Conservation (phyloP, 306 rosid genomes). For the Cotoneaster glaucophyllus region DNA sequence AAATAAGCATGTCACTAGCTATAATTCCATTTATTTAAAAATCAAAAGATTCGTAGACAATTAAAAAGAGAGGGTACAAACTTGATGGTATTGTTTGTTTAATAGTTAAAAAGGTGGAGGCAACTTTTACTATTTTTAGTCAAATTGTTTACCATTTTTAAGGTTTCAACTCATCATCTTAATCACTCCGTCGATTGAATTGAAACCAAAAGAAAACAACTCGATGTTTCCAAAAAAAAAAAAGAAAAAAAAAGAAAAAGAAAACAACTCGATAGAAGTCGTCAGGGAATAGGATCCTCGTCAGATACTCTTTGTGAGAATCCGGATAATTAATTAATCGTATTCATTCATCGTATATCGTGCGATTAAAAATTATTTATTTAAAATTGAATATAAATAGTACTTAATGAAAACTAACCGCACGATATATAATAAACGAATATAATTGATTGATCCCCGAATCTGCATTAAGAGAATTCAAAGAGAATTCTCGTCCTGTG, state of each 20-base stretch:
- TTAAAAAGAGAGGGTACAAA: too few relatives aligned
- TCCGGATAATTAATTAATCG: fast-evolving
- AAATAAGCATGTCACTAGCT: not conserved
- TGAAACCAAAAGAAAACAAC: not conserved
- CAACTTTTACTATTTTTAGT: conserved; percentile 11
- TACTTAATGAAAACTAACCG: fast-evolving
- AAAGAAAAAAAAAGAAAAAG: too few relatives aligned
- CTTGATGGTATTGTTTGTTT: not conserved
- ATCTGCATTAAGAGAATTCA: too few relatives aligned
- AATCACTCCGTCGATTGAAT: not conserved
- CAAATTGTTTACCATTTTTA: conserved; percentile 23
- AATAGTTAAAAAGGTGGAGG: not conserved
- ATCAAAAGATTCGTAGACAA: not conserved
- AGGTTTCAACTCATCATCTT: conserved; percentile 6
- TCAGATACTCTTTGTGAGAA: fast-evolving
- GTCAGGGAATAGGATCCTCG: too few relatives aligned
- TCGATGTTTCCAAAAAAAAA: too few relatives aligned
- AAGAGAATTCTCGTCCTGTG: not conserved
- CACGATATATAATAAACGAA: fast-evolving
- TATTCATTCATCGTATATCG: too few relatives aligned
- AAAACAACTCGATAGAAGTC: not conserved
- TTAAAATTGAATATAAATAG: too few relatives aligned
- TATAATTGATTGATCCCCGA: fast-evolving
- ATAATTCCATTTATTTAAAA: not conserved
- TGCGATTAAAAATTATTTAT: too few relatives aligned